phyloP scores from a whole-genome alignment of 768 basidiomycete genomes.

The Rhizopogon roseolus region DNA sequence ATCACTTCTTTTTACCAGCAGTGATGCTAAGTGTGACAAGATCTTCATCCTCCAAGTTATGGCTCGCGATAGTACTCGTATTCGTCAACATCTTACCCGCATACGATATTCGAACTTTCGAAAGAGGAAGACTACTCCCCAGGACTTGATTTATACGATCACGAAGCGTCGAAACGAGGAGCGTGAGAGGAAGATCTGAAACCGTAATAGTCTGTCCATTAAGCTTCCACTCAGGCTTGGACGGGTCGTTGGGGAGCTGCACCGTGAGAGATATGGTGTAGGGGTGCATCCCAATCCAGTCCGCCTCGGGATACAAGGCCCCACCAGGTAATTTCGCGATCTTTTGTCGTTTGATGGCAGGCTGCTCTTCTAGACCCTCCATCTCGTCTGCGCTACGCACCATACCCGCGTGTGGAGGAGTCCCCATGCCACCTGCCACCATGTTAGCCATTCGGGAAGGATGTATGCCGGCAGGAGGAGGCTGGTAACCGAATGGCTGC shows the following conservation, averaged over 20 bases:
- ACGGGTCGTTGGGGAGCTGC: slow-evolving; percentile 76
- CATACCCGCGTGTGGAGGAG: slow-evolving; percentile 55
- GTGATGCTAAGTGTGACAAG: slow-evolving; percentile 71
- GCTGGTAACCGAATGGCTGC: slow-evolving; percentile 78
- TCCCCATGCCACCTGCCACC: slow-evolving; percentile 41
- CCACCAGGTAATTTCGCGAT: slow-evolving; percentile 85
- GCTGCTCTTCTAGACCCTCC: slow-evolving; percentile 66
- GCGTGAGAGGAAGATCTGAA: slow-evolving; percentile 76
- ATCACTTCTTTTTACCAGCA: slow-evolving; percentile 69
- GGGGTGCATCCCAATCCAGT: slow-evolving; percentile 90
- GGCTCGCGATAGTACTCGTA: slow-evolving; percentile 73
- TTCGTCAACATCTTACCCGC: slow-evolving; percentile 85
- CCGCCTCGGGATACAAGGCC: slow-evolving; percentile 76
- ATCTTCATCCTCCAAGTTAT: slow-evolving; percentile 93
- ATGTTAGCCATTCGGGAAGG: slow-evolving; percentile 61
- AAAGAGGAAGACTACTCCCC: slow-evolving; percentile 76
- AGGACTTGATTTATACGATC: slow-evolving; percentile 81
- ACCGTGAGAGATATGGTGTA: slow-evolving; percentile 84
- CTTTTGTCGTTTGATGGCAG: slow-evolving; percentile 83
- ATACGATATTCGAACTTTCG: slow-evolving; percentile 76
- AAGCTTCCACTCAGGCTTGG: slow-evolving; percentile 91
- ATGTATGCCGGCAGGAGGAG: slow-evolving; percentile 65
- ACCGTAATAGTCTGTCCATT: slow-evolving; percentile 77
- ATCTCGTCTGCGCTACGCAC: slow-evolving; percentile 80
- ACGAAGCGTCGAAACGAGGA: slow-evolving; percentile 83